These are phyloP conservation scores for Pinus taeda DNA, from an alignment of 75 land plant genomes.

Conservation along the genomic window DNA sequence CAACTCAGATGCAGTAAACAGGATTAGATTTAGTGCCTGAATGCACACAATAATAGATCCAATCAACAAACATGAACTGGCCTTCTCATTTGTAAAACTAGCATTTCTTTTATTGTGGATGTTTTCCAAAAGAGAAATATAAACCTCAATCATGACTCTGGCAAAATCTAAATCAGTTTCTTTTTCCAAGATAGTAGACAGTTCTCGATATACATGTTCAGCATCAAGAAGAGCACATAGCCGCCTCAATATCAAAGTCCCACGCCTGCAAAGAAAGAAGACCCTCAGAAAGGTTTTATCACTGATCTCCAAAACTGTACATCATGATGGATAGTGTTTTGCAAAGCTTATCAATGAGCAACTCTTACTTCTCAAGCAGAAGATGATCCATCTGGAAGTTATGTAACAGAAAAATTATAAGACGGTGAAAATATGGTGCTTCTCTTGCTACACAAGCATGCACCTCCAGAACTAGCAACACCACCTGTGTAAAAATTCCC, in stretches of 20 bases:
- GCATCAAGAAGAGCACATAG: conserved; percentile 95
- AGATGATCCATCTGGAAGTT: conserved; percentile 65
- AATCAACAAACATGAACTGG: background rate
- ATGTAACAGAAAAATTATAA: conserved; percentile 73
- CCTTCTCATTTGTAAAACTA: background rate
- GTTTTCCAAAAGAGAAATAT: background rate
- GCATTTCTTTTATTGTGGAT: no score
- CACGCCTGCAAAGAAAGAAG: conserved; percentile 50
- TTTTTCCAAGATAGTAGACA: conserved; percentile 82
- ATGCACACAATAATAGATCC: conserved; percentile 24
- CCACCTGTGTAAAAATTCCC: conserved; percentile 55
- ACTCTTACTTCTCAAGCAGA: conserved; percentile 83
- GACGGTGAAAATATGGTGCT: conserved; percentile 65
- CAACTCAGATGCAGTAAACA: conserved; percentile 93
- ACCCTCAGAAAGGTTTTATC: background rate
- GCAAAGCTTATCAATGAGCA: background rate
- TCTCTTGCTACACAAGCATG: conserved; percentile 97
- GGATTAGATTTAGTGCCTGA: conserved; percentile 96
- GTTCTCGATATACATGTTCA: conserved; percentile 75
- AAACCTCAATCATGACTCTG: conserved; percentile 93
- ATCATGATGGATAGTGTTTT: background rate
- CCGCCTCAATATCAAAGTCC: conserved; percentile 79
- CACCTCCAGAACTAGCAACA: conserved; percentile 86
- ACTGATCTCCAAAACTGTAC: background rate
- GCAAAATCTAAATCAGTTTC: conserved; percentile 95